Conservation (phyloP, 257 asterid genomes). For the Ilex asprella region DNA sequence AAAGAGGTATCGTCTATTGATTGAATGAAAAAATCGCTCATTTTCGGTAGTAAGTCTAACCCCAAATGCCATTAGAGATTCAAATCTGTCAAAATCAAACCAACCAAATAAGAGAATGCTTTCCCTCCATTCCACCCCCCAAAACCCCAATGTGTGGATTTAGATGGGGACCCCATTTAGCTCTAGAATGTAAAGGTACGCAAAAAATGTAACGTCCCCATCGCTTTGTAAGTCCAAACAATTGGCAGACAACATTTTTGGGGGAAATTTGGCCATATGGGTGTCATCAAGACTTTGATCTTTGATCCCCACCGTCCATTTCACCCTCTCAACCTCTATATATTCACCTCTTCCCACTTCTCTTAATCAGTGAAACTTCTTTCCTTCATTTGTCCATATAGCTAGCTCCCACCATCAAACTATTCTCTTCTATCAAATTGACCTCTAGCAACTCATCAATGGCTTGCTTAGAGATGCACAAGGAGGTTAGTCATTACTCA, state of each 20-base stretch:
- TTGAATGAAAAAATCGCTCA: too few relatives aligned
- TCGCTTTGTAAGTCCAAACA: conserved; percentile 3
- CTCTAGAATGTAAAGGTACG: too few relatives aligned
- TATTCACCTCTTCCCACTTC: conserved; percentile 18
- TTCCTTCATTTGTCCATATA: conserved; percentile 1
- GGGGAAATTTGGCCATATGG: conserved; percentile 2
- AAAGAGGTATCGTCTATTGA: too few relatives aligned
- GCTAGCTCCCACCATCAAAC: conserved; percentile 7
- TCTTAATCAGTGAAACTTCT: conserved; percentile 10
- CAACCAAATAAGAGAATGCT: too few relatives aligned
- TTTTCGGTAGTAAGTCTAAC: too few relatives aligned
- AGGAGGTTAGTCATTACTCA: conserved; percentile 31
- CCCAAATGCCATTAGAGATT: too few relatives aligned
- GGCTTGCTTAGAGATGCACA: conserved; percentile 49
- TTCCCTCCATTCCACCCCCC: too few relatives aligned
- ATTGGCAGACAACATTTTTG: neutral
- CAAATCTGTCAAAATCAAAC: too few relatives aligned
- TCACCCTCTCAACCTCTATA: conserved; percentile 22
- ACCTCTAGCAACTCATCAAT: conserved; percentile 27
- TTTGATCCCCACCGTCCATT: conserved; percentile 21
- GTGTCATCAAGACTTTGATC: neutral
- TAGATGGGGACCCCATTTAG: too few relatives aligned
- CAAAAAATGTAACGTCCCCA: neutral
- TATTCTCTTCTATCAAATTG: conserved; percentile 15
- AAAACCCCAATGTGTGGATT: too few relatives aligned